A percentile compares a stretch with the other conserved stretches of the same genome.
These are phyloP conservation scores for Dactylis glomerata DNA, from an alignment of 176 grass and related monocot species.

Conservation along the genomic window DNA sequence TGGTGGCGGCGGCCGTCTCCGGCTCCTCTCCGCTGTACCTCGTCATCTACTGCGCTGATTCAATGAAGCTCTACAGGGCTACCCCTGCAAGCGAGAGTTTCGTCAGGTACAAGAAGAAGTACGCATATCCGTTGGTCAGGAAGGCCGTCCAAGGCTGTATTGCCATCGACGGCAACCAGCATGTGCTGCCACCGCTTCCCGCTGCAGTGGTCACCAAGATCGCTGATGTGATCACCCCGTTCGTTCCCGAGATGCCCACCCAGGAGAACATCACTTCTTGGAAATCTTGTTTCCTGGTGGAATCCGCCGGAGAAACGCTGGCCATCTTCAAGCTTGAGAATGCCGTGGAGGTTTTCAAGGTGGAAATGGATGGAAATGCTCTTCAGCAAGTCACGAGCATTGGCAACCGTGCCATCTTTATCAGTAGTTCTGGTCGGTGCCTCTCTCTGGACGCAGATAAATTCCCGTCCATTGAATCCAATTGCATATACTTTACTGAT, in stretches of 20 bases:
- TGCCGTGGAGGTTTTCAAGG: background rate
- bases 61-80: background rate
- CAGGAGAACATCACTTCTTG: background rate
- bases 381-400: background rate
- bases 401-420: background rate
- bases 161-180: background rate
- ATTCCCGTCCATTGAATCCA: background rate
- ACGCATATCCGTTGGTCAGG: background rate
- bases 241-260: background rate
- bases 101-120: background rate
- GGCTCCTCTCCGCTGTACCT: background rate
- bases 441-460: background rate
- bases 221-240: background rate
- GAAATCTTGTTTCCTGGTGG: background rate
- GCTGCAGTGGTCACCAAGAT: background rate
- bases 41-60: background rate
- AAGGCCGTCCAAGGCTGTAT: background rate
- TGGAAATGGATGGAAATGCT: background rate
- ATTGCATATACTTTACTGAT: background rate
- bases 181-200: background rate
- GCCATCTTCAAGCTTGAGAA: background rate
- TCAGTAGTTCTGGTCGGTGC: fast-evolving
- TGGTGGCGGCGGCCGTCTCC: background rate
- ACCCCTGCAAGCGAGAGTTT: background rate
- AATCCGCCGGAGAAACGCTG: background rate